Evolutionary conservation across 352 stramenopile genomes (phyloP), one percentile per base, ranked within the genome.

Genomic region (Phytophthora constricta): DNA sequence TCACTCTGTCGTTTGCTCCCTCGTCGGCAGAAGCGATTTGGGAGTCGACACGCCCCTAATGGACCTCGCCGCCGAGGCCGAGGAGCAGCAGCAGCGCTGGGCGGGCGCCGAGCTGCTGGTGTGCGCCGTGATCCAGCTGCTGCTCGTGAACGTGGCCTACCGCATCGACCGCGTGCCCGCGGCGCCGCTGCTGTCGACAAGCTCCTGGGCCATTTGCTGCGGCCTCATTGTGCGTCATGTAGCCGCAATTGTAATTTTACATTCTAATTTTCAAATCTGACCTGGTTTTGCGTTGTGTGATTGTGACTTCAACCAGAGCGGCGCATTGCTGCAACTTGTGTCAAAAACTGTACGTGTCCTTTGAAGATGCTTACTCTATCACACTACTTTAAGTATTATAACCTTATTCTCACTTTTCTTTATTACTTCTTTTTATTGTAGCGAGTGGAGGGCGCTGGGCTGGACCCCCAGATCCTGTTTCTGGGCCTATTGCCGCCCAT

Each of bases 401-500:
- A 26, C 31, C 10, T 31, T 27, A 27, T 20, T 50, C 17, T 39
- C 14, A 33, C 13, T 42, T 22, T 62, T 57, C 4, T 50, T 17
- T 46, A 1, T 5, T 33, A 22, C 3, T n/a, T n/a, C n/a, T n/a
- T n/a, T n/a, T n/a, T n/a, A n/a, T n/a, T n/a, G n/a, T 43, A 89
- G 69, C 83, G 73, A 25, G 75, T 84, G 11, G 51, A 70, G 43
- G 70, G 74, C 28, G 70, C 79, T 0, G 80, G 80, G 4, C 41
- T 91, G 28, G 79, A 89, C 53, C 82, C 82, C 9, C 69, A 88
- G 68, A 81, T 89, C 20, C 68, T 91, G 26, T 91, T 91, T 60
- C 74, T 89, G 10, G 82, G 76, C 0, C 65, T 91, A 7, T 48
- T 91, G 26, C 82, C 82, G 16, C 82, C 81, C 1, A 91, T 91